A percentile compares a stretch with the other conserved stretches of the same genome.
These are phyloP conservation scores for Ophiocordyceps sinensis DNA, from an alignment of 2,329 filamentous ascomycete genomes.

Conservation along the genomic window DNA sequence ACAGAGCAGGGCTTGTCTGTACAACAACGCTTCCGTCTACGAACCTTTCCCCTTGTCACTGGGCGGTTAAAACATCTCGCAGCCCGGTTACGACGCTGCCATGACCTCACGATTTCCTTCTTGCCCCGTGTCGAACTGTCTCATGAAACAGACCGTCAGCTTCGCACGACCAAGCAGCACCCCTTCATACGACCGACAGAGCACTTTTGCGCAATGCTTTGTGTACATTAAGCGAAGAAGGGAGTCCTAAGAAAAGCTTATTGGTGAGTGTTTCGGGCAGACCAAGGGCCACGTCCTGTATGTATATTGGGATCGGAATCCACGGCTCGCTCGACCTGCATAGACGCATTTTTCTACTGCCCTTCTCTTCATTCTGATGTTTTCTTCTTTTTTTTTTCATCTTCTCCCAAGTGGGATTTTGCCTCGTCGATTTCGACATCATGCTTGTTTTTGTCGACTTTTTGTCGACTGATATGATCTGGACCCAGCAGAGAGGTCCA, in stretches of 20 bases:
- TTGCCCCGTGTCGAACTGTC: slow-evolving; percentile 11
- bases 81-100: slow-evolving; percentile 20
- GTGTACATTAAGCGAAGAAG: slow-evolving; percentile 19
- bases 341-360: slow-evolving; percentile 12
- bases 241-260: slow-evolving; percentile 7
- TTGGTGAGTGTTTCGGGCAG: slow-evolving; percentile 2
- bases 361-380: slow-evolving; percentile 8
- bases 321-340: slow-evolving; percentile 9
- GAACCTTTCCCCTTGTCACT: slow-evolving; percentile 9
- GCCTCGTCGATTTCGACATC: slow-evolving; percentile 1
- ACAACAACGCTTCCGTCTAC: slow-evolving; percentile 16
- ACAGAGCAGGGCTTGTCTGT: slow-evolving; percentile 15
- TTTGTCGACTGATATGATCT: not conserved
- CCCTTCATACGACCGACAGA: slow-evolving; percentile 12
- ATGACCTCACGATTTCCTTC: slow-evolving; percentile 27
- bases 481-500: not conserved
- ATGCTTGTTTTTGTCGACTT: no score
- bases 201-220: slow-evolving; percentile 11
- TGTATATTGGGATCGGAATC: slow-evolving; percentile 17
- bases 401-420: slow-evolving; percentile 8
- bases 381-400: slow-evolving; percentile 8
- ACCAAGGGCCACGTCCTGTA: slow-evolving; percentile 13
- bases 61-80: slow-evolving; percentile 12
- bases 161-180: slow-evolving; percentile 10
- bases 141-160: slow-evolving; percentile 6